Conservation (phyloP, 2,329 filamentous ascomycete genomes). For the Podosphaera fusca region DNA sequence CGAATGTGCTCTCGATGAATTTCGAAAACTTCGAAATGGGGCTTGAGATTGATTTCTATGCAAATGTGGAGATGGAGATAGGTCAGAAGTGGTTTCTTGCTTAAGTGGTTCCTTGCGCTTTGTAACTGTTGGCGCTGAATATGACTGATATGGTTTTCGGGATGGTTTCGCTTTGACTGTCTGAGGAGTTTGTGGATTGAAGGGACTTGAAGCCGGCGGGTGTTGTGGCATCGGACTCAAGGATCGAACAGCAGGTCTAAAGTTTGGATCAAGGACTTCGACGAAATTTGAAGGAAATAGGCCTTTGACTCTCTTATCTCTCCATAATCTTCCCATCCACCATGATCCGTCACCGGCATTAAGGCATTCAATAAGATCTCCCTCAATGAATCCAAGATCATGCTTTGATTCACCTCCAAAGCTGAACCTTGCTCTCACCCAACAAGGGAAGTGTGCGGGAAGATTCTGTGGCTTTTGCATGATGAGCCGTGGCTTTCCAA, state of each 20-base stretch:
- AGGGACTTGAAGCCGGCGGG: constrained; percentile 15
- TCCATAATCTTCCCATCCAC: constrained; percentile 86
- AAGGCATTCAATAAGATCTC: constrained; percentile 90
- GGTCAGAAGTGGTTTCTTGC: constrained; percentile 18
- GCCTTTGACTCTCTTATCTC: constrained; percentile 77
- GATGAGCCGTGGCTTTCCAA: background rate
- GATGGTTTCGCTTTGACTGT: constrained; percentile 31
- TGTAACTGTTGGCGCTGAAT: constrained; percentile 37
- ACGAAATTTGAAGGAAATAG: constrained; percentile 97
- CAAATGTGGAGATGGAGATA: background rate
- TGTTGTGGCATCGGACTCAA: constrained; percentile 24
- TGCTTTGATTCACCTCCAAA: constrained; percentile 29
- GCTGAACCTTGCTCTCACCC: constrained; percentile 71
- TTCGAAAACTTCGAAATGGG: background rate
- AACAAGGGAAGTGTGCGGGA: constrained; percentile 67
- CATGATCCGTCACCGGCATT: constrained; percentile 95
- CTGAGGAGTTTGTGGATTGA: constrained; percentile 12
- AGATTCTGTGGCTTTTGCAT: constrained; percentile 37
- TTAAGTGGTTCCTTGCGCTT: constrained; percentile 19
- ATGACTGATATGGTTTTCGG: constrained; percentile 43
- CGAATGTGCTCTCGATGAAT: constrained; percentile 3
- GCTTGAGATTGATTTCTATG: background rate
- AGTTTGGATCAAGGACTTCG: constrained; percentile 63
- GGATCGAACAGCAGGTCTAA: constrained; percentile 47
- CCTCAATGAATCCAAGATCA: constrained; percentile 91